Evolutionary conservation across 495 filamentous ascomycete species (phyloP), one percentile per base, ranked within the genome.

Genomic region (Beverwykella pulmonaria): DNA sequence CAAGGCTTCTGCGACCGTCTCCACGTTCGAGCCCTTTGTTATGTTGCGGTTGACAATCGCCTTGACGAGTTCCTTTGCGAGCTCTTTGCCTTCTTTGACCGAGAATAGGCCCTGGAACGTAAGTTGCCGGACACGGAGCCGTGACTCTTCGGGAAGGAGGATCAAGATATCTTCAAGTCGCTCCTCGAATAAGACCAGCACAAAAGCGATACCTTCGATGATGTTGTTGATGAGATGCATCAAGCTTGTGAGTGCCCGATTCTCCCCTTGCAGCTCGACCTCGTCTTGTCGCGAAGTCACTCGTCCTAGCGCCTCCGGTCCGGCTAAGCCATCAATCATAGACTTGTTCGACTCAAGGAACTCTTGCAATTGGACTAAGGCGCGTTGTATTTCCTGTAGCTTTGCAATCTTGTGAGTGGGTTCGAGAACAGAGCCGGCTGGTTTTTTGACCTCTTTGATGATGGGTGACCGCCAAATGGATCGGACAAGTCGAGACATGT

Each of bases 21-120:
- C 94, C 19, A 99, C 93, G 70, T 97, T 98, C 23, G 92, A 90
- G 23, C 94, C 94, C 68, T 89, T 93, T 41, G 91, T 91, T 72
- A 99, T 98, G 76, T 95, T 98, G 39, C 92, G 83, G 77, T 98
- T 98, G 59, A 99, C 94, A 67, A 99, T 97, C 1, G 93, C 93
- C 76, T 97, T 98, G 41, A 99, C 95, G 1, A 99, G 81, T 61
- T 96, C 88, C 78, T 96, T 96, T 22, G 93, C 95, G n/a, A 98
- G 84, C 23, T 96, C 90, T 62, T 92, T 91, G 10, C 95, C 94
- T 39, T 83, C 82, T 30, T 78, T 75, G 27, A 88, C 86, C 19
- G 90, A 89, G 76, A 97, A 98, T 0, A 99, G 85, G 30, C 83
- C 81, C 74, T 96, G 90, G 71, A 89, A 99, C 0, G 92, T 97